These are phyloP conservation scores for Solanum lycopersicoides DNA, from an alignment of 257 asterid genomes.

Conservation along the genomic window DNA sequence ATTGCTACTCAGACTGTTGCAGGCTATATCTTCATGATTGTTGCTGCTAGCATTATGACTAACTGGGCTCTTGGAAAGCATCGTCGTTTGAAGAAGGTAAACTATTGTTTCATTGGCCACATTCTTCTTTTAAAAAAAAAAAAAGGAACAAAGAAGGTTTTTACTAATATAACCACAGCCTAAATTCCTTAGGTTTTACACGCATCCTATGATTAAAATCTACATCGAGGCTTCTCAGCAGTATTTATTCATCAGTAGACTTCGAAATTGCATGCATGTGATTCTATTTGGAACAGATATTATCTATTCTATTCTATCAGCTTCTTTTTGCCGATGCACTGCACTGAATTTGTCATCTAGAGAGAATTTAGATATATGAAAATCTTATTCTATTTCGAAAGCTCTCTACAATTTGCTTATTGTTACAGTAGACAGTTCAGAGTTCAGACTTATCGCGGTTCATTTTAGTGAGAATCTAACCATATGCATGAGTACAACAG, in stretches of 20 bases:
- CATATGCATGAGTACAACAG: neutral
- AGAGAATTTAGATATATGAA: neutral
- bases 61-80: constrained; percentile 98
- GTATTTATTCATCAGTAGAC: neutral
- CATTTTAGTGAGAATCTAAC: neutral
- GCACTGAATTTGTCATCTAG: neutral
- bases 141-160: neutral
- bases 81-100: constrained; percentile 82
- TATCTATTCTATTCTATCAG: neutral
- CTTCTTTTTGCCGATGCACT: neutral
- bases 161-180: neutral
- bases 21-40: constrained; percentile 82
- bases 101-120: neutral
- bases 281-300: neutral
- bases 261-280: neutral
- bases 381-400: neutral
- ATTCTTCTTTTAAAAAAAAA: neutral
- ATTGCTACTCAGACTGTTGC: constrained; percentile 87
- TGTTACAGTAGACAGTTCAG: neutral
- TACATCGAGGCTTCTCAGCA: neutral
- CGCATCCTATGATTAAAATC: neutral
- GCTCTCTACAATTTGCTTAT: neutral
- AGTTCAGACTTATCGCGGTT: neutral
- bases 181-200: neutral
- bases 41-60: constrained; percentile 94